phyloP scores from a whole-genome alignment of 768 basidiomycete species.

The Pulveroboletus ravenelii region DNA sequence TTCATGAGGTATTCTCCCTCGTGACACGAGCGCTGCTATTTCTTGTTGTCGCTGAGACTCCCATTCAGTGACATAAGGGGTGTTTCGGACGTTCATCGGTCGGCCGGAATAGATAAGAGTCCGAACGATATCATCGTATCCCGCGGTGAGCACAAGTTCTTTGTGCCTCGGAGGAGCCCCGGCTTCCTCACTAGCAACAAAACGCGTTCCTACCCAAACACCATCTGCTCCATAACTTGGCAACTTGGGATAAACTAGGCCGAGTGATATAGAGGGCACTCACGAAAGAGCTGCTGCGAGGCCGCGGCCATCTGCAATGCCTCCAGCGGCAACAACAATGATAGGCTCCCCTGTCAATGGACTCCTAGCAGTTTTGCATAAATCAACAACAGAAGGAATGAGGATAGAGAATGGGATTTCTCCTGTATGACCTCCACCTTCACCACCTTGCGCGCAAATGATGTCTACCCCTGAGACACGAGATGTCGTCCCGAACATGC shows the following conservation, averaged over 20 bases:
- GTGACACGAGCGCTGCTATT: constrained; percentile 49
- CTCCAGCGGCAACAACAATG: constrained; percentile 79
- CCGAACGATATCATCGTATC: constrained; percentile 69
- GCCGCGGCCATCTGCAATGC: constrained; percentile 78
- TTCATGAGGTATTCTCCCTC: constrained; percentile 74
- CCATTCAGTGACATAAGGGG: constrained; percentile 76
- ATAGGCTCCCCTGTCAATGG: constrained; percentile 76
- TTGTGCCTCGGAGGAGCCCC: constrained; percentile 75
- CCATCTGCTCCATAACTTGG: constrained; percentile 74
- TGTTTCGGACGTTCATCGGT: constrained; percentile 77
- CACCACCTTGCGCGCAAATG: constrained; percentile 84
- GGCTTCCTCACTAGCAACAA: constrained; percentile 78
- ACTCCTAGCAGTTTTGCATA: constrained; percentile 63
- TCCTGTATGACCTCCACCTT: constrained; percentile 88
- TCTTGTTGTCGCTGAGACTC: constrained; percentile 59
- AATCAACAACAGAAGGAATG: constrained; percentile 76
- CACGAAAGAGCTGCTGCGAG: constrained; percentile 72
- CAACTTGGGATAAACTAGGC: neutral
- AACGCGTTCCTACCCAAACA: constrained; percentile 87
- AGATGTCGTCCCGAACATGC: neutral
- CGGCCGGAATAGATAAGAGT: constrained; percentile 76
- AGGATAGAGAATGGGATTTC: constrained; percentile 77
- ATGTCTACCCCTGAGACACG: constrained; percentile 67
- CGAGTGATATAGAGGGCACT: constrained; percentile 4
- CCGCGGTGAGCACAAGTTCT: constrained; percentile 58